Evolutionary conservation across 1,139 yeast species (phyloP), one percentile per base, ranked within the genome.

Genomic region (Scheffersomyces titani): DNA sequence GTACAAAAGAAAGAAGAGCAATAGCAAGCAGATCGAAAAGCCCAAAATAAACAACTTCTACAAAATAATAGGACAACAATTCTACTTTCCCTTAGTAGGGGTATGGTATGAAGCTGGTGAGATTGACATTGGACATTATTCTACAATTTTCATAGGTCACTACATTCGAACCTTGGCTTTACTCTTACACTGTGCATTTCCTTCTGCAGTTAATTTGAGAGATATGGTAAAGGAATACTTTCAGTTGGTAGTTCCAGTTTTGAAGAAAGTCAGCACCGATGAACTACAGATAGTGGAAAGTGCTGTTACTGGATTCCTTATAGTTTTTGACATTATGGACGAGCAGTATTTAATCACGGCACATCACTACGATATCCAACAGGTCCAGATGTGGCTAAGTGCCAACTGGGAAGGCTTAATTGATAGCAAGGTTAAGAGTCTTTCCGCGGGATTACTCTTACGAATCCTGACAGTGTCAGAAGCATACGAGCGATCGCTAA

Each of bases 161-260:
- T 88, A 80, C 66, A 64, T 89, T 54, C 81, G 84, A 56, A 86
- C 91, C 0, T 66, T 89, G 57, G 78, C 86, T 0, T 66, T 89
- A 21, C 64, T 89, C 6, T 68, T 87, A 30, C 85, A 85, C 55
- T 75, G 86, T 53, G 86, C 89, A 0, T 81, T 82, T 60, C 91
- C 92, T 0, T 70, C 84, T 0, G 74, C 83, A 0, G 63, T 71
- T 0, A 82, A 84, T 55, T 63, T 85, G 20, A 70, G 74, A 1
- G 90, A 85, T 49, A 87, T 89, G 91, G 74, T 84, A 0, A 69
- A 74, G 3, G 93, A 88, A 61, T 71, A 79, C 55, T 63, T 88
- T 20, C 70, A 75, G 1, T 67, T 87, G 3, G 65, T 79, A 1
- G 65, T 67, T 1, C 72, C 74, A 0, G 61, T 72, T 5, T 67